Evolutionary conservation across 228 moss, liverwort and hornwort species (phyloP).

Genomic region (Sphagnum fallax): DNA sequence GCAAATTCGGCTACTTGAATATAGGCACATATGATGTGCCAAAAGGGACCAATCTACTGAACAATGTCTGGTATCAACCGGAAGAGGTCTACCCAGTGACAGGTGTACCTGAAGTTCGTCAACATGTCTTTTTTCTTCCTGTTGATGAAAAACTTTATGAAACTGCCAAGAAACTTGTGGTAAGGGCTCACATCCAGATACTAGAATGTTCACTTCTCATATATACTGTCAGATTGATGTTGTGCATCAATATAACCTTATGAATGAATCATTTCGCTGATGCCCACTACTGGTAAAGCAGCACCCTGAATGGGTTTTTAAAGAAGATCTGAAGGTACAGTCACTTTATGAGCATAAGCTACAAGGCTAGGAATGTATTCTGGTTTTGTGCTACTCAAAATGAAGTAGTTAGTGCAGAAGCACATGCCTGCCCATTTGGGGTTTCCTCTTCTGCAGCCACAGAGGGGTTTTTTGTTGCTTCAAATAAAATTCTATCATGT

Average conservation of each 20-base stretch:
- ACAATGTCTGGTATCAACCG: constrained; percentile 26
- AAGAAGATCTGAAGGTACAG: too few species aligned
- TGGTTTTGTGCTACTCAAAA: too few species aligned
- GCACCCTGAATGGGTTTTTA: too few species aligned
- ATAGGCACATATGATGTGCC: constrained; percentile 20
- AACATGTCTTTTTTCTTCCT: constrained; percentile 21
- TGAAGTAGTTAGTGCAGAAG: too few species aligned
- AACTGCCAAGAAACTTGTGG: constrained; percentile 15
- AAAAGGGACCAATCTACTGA: constrained; percentile 6
- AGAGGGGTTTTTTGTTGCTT: too few species aligned
- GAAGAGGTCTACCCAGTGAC: constrained; percentile 34
- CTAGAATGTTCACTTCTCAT: not conserved
- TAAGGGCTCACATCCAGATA: constrained; percentile 1
- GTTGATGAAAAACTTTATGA: constrained; percentile 18
- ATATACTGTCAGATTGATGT: not conserved
- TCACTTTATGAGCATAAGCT: too few species aligned
- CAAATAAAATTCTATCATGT: too few species aligned
- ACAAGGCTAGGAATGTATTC: too few species aligned
- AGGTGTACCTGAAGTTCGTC: constrained; percentile 24
- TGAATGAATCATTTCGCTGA: too few species aligned
- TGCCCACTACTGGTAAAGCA: too few species aligned
- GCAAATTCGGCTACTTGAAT: constrained; percentile 16
- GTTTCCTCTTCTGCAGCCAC: too few species aligned
- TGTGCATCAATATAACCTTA: not conserved
- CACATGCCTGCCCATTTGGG: too few species aligned